These are phyloP conservation scores for Powellomyces hirtus DNA, from an alignment of 192 early-diverging fungal species.

Conservation along the genomic window DNA sequence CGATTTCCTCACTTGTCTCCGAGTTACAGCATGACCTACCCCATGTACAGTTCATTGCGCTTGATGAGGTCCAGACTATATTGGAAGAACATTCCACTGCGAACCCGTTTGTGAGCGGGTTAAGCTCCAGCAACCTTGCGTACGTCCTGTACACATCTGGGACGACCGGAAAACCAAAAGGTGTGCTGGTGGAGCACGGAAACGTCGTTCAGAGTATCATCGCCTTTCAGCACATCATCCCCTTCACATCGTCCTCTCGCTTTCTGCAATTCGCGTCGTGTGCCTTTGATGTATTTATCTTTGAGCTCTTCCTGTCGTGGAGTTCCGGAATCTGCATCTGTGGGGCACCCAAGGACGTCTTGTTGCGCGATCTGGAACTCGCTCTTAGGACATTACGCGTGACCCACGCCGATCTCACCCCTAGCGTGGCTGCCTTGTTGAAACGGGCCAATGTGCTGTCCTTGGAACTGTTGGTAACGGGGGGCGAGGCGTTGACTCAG, in stretches of 20 bases:
- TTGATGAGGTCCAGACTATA: not conserved
- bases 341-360: constrained; percentile 9
- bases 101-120: too few relatives aligned
- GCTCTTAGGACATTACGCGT: not conserved
- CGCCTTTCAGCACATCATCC: constrained; percentile 4
- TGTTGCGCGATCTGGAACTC: constrained; percentile 17
- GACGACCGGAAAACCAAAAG: constrained; percentile 29
- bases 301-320: constrained; percentile 22
- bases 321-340: constrained; percentile 1
- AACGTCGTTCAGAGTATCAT: constrained; percentile 14
- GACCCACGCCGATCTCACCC: constrained; percentile 24
- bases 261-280: constrained; percentile 19
- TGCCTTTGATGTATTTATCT: constrained; percentile 21
- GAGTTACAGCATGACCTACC: too few relatives aligned
- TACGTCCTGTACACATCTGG: constrained; percentile 24
- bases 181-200: constrained; percentile 15
- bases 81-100: too few relatives aligned
- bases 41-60: too few relatives aligned
- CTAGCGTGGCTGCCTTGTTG: constrained; percentile 1
- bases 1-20: too few relatives aligned
- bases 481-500: constrained; percentile 20
- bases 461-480: constrained; percentile 8
- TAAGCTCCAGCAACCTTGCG: too few relatives aligned
- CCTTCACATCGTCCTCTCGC: not conserved
- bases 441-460: constrained; percentile 3